phyloP scores from a whole-genome alignment of 83 land plant species.

The Diphasiastrum complanatum region DNA sequence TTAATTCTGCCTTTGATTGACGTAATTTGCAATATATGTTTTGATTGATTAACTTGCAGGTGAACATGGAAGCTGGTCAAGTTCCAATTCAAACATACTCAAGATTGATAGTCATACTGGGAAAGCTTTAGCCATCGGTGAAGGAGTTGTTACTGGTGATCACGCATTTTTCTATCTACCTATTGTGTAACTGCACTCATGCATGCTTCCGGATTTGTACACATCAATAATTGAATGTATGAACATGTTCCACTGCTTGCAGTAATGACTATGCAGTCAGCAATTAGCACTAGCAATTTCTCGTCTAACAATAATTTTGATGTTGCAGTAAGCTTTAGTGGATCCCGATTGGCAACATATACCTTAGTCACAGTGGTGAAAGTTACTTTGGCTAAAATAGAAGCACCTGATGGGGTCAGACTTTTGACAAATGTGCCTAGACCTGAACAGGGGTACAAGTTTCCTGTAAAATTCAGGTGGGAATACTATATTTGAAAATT shows the following conservation, averaged over 20 bases:
- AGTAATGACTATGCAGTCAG: not conserved
- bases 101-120: conserved; percentile 48
- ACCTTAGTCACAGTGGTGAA: conserved; percentile 51
- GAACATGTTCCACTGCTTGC: not conserved
- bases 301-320: not conserved
- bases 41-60: conserved; percentile 24
- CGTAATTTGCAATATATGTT: conserved; percentile 12
- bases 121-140: conserved; percentile 59
- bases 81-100: conserved; percentile 48
- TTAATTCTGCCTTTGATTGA: not conserved
- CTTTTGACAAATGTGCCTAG: conserved; percentile 61
- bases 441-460: conserved; percentile 54
- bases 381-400: conserved; percentile 35
- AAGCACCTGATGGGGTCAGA: conserved; percentile 37
- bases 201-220: too few species aligned
- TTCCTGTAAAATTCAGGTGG: conserved; percentile 48
- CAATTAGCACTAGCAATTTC: not conserved
- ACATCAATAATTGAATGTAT: too few species aligned
- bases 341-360: conserved; percentile 48
- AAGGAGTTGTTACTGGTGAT: conserved; percentile 62
- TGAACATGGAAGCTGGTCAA: conserved; percentile 59
- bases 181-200: not conserved
- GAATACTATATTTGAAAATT: conserved; percentile 26
- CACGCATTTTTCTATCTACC: not conserved
- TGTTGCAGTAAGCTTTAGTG: conserved; percentile 47